Base-by-base conservation (phyloP, 2,329 filamentous ascomycete genomes). In the Fusarium buharicum region DNA sequence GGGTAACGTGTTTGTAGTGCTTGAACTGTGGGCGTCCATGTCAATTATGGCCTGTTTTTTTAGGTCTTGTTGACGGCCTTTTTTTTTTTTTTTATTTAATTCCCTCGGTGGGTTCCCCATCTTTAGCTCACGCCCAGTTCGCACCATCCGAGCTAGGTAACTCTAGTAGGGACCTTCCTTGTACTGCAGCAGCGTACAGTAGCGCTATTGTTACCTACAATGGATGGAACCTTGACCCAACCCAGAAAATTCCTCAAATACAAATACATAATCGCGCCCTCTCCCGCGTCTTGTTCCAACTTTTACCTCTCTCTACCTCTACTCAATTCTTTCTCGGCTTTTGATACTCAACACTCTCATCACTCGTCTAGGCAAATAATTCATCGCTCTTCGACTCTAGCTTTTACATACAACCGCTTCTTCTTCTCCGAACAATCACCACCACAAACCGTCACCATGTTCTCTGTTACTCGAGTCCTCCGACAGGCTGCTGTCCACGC, bases 401-500 rank as follows among this genome's bases (percentile, higher is more conserved):
- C 37, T 31, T 12, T 13, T 20, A 4, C 37, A 39, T 31, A 28
- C 31, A 36, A 17, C 33, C 16, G 22, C 52, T 39, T 39, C 39
- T 39, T 39, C 39, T 55, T 61, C 55, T 58, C 4, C 52, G 49
- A 62, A 54, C 37, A 34, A 51, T 39, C 43, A 31, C 56, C 36
- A 50, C 36, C 49, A 50, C 28, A 61, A 49, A 54, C 45, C 47
- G 28, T 56, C 59, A 66, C 50, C 66, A 88, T 88, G 86, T 81
- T 84, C 64, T 78, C 83, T 54, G 77, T 82, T 44, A 86, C 86
- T 54, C 78, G 79, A 72, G 78, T 77, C 62, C 80, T 88, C 51
- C 84, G 85, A 69, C 84, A 86, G 78, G 83, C 82, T 67, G 82
- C 83, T 66, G 82, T 82, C 72, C 82, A 84, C 70, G 82, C 82